A percentile compares a stretch with the other conserved stretches of the same genome.
Evolutionary conservation across 768 basidiomycete genomes (phyloP).

Genomic region (Suillus discolor): DNA sequence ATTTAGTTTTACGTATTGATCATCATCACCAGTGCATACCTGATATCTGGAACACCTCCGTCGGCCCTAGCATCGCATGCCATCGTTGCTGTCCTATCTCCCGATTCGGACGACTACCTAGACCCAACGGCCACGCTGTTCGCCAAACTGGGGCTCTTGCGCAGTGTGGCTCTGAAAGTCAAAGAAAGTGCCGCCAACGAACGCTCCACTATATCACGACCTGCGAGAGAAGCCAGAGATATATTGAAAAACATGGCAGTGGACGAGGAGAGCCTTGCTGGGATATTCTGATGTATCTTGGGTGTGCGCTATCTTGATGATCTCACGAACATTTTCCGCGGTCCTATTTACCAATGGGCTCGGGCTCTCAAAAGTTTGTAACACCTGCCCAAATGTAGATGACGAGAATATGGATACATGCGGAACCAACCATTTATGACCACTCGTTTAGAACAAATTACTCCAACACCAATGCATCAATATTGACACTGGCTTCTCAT

Average conservation of each 20-base stretch:
- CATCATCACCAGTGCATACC: slow-evolving; percentile 48
- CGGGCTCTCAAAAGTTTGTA: neutral
- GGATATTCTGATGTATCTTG: slow-evolving; percentile 25
- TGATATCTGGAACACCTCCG: slow-evolving; percentile 68
- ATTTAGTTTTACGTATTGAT: slow-evolving; percentile 9
- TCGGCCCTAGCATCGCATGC: slow-evolving; percentile 63
- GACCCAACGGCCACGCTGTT: slow-evolving; percentile 39
- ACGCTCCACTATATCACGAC: slow-evolving; percentile 70
- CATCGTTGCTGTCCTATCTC: slow-evolving; percentile 57
- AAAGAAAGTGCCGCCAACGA: slow-evolving; percentile 70
- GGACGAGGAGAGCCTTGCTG: slow-evolving; percentile 26
- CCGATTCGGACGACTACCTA: slow-evolving; percentile 41
- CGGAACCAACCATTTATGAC: too few species aligned
- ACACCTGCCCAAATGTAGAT: neutral
- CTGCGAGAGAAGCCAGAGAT: slow-evolving; percentile 83
- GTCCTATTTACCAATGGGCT: neutral
- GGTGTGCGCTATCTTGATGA: neutral
- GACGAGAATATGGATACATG: neutral
- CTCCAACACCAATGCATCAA: too few species aligned
- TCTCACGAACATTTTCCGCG: neutral
- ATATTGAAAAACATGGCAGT: slow-evolving; percentile 45
- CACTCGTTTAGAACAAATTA: too few species aligned
- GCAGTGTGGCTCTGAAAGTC: slow-evolving; percentile 71
- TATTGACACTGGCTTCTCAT: too few species aligned
- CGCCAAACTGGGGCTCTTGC: slow-evolving; percentile 67